A percentile compares a stretch with the other conserved stretches of the same genome.
Evolutionary conservation across 495 filamentous ascomycete species (phyloP).

Genomic region (Gamarada debralockiae): DNA sequence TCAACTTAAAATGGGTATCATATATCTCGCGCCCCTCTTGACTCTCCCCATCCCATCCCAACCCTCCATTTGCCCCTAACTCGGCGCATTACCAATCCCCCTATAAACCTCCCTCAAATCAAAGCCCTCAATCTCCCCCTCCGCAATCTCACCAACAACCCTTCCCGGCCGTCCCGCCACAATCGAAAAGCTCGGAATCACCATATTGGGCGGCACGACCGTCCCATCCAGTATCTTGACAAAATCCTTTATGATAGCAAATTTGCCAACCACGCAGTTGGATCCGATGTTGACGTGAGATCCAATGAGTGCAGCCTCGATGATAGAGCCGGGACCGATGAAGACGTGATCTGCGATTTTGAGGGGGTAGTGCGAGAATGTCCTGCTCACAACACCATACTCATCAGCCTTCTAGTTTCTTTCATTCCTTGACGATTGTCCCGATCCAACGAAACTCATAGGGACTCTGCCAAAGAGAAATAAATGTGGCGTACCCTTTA

Average conservation of each 20-base stretch:
- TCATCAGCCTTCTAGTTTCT: neutral
- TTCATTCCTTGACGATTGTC: too few species aligned
- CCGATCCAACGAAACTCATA: too few species aligned
- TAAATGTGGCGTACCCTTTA: conserved; percentile 45
- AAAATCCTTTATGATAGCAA: conserved; percentile 88
- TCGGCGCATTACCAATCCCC: conserved; percentile 45
- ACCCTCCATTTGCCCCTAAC: too few species aligned
- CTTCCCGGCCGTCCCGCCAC: conserved; percentile 79
- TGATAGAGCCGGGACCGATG: conserved; percentile 65
- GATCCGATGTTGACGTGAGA: conserved; percentile 80
- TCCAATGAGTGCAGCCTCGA: conserved; percentile 76
- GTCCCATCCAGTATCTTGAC: conserved; percentile 77
- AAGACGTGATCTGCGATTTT: conserved; percentile 93
- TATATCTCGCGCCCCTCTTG: neutral
- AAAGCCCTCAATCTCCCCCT: conserved; percentile 62
- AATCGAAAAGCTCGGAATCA: conserved; percentile 83
- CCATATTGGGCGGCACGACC: conserved; percentile 81
- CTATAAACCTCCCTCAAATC: conserved; percentile 54
- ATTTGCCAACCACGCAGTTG: conserved; percentile 70
- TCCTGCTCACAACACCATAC: conserved; percentile 27
- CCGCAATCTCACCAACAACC: conserved; percentile 81
- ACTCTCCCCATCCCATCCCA: neutral
- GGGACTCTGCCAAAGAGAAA: neutral
- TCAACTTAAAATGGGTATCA: conserved; percentile 11
- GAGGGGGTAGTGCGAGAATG: conserved; percentile 73